Base-by-base conservation (phyloP, 176 grass and related monocot species). In the Raddia distichophylla region DNA sequence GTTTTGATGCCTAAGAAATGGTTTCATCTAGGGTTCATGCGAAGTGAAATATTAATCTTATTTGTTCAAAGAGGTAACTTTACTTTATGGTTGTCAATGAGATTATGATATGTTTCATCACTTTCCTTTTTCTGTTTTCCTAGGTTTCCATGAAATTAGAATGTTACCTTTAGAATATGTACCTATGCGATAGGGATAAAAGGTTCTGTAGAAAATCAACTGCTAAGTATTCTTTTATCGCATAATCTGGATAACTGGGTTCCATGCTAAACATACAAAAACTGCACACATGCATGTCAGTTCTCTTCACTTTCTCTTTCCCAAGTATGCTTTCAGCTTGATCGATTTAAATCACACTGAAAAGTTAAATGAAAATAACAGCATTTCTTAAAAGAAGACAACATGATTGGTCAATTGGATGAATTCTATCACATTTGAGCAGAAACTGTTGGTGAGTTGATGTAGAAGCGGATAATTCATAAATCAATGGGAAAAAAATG, bases 401-500 rank as follows among this genome's bases (percentile, higher is more conserved):
- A 33, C 10, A 16, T 85, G 10, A 7, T 32, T n/a, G n/a, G n/a
- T n/a, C n/a, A n/a, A n/a, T n/a, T 42, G 8, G 57, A 13, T 50
- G 45, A 3, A 32, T 14, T 20, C 18, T 80, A 15, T 56, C 15
- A 46, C 8, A 52, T 44, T 58, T 20, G 27, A 35, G 37, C 22
- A 57, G 13, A 60, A 7, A 60, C 27, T 74, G 34, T 5, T 47
- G 33, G 12, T 40, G 51, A 74, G 32, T 50, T 74, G 17, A 57
- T 60, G 44, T 66, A 57, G 3, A 73, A 71, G 27, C 19, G 34
- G 13, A 53, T 76, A 61, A 17, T 70, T 74, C 27, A 53, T 76
- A 61, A 17, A 62, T 74, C 27, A 40, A 40, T 5, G 13, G 6
- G 11, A 7, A 13, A 47, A 57, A 49, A 49, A 66, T 86, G n/a